A percentile compares a stretch with the other conserved stretches of the same genome.
These are phyloP conservation scores for Hydrangea macrophylla DNA, from an alignment of 148 eudicot genomes.

Conservation along the genomic window DNA sequence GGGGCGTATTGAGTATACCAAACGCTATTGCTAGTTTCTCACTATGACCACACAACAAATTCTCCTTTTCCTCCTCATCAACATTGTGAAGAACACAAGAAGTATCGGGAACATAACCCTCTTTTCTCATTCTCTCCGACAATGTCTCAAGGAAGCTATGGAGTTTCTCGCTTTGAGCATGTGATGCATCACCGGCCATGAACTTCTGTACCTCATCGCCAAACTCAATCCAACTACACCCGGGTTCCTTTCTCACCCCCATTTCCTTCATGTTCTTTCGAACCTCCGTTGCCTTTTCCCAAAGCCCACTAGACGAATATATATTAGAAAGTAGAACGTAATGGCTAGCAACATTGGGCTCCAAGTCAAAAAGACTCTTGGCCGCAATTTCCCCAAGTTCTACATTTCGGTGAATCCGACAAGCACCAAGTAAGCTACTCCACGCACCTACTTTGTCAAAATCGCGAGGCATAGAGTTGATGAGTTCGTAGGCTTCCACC, in stretches of 20 bases:
- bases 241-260: conserved; percentile 83
- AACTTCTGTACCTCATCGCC: conserved; percentile 65
- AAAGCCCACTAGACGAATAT: conserved; percentile 61
- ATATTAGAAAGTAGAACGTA: conserved; percentile 75
- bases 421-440: conserved; percentile 87
- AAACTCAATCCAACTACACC: conserved; percentile 84
- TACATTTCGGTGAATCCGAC: conserved; percentile 63
- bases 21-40: conserved; percentile 60
- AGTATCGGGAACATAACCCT: conserved; percentile 63
- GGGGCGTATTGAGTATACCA: conserved; percentile 52
- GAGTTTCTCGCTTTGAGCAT: conserved; percentile 49
- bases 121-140: conserved; percentile 49
- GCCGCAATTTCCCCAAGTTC: conserved; percentile 76
- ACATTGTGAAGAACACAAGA: conserved; percentile 68
- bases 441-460: conserved; percentile 55
- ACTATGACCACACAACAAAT: conserved; percentile 51
- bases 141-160: conserved; percentile 39
- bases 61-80: conserved; percentile 51
- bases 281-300: conserved; percentile 66
- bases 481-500: conserved; percentile 52
- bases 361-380: conserved; percentile 47
- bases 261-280: conserved; percentile 56
- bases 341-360: conserved; percentile 71
- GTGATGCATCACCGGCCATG: conserved; percentile 60
- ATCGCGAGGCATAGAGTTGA: conserved; percentile 52